Evolutionary conservation across 345 rosid genomes (phyloP).

Genomic region (Heritiera littoralis): DNA sequence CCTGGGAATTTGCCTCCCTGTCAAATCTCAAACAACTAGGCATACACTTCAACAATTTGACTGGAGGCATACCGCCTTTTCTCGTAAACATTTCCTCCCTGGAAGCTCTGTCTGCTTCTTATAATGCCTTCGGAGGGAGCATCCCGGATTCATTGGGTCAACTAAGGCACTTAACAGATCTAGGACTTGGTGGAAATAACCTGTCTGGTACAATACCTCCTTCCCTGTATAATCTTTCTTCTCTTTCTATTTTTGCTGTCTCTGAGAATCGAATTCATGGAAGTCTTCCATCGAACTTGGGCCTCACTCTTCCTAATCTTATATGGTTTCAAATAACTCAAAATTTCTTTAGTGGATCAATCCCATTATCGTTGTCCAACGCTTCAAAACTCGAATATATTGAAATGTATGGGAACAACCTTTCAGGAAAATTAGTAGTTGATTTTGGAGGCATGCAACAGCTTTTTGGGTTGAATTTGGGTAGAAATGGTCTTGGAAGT

Average conservation of each 20-base stretch:
- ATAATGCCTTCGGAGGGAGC: slow-evolving; percentile 22
- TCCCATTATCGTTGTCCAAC: slow-evolving; percentile 30
- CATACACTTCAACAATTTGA: neutral
- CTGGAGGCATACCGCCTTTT: slow-evolving; percentile 16
- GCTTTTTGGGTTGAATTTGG: neutral
- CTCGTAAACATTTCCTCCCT: neutral
- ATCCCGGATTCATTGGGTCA: slow-evolving; percentile 15
- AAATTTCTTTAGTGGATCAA: neutral
- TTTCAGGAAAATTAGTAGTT: slow-evolving; percentile 14
- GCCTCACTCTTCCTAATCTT: slow-evolving; percentile 26
- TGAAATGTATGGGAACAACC: neutral
- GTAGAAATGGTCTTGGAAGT: neutral
- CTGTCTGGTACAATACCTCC: slow-evolving; percentile 26
- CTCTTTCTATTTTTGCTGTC: neutral
- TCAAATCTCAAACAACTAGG: neutral
- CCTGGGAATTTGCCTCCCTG: slow-evolving; percentile 5
- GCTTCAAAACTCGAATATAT: slow-evolving; percentile 10
- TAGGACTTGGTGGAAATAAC: slow-evolving; percentile 7
- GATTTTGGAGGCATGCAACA: slow-evolving; percentile 11
- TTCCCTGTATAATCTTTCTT: slow-evolving; percentile 25
- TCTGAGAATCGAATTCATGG: slow-evolving; percentile 24
- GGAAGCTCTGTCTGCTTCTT: neutral
- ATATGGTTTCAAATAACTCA: neutral
- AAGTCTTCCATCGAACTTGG: slow-evolving; percentile 19
- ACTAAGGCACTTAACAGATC: neutral